These are phyloP conservation scores for Apiospora rasikravindrae DNA, from an alignment of 2,329 filamentous ascomycete genomes.

Conservation along the genomic window DNA sequence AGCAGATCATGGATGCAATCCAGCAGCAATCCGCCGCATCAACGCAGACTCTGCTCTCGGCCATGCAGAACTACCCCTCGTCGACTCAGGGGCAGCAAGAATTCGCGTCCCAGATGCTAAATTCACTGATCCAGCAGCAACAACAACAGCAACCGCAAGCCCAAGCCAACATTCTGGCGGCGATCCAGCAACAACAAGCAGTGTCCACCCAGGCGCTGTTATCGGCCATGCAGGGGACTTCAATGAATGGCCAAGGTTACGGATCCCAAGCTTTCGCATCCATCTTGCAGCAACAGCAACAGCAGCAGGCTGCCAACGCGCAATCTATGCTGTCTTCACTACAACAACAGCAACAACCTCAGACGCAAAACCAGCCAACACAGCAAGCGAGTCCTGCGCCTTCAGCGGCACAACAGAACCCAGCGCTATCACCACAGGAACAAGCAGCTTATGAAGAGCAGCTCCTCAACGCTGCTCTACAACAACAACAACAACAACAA, in stretches of 20 bases:
- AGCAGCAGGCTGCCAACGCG: neutral
- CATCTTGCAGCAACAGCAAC: neutral
- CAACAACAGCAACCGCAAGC: neutral
- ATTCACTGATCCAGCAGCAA: neutral
- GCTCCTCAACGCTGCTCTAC: neutral
- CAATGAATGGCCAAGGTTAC: neutral
- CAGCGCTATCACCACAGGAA: neutral
- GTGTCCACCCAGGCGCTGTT: neutral
- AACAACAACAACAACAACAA: neutral
- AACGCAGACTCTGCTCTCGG: neutral
- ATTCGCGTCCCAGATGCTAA: neutral
- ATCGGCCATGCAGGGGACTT: neutral
- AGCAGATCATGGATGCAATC: constrained; percentile 2
- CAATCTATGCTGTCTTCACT: neutral
- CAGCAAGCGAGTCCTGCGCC: neutral
- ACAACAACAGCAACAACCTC: neutral
- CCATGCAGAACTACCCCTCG: neutral
- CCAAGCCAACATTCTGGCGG: neutral
- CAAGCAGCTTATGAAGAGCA: neutral
- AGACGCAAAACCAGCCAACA: neutral
- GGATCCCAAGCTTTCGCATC: neutral
- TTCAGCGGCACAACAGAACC: neutral
- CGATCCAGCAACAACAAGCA: neutral
- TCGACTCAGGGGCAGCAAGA: neutral
- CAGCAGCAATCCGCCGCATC: constrained; percentile 10